Evolutionary conservation across 495 filamentous ascomycete genomes (phyloP).

Genomic region (Aspergillus leporis): DNA sequence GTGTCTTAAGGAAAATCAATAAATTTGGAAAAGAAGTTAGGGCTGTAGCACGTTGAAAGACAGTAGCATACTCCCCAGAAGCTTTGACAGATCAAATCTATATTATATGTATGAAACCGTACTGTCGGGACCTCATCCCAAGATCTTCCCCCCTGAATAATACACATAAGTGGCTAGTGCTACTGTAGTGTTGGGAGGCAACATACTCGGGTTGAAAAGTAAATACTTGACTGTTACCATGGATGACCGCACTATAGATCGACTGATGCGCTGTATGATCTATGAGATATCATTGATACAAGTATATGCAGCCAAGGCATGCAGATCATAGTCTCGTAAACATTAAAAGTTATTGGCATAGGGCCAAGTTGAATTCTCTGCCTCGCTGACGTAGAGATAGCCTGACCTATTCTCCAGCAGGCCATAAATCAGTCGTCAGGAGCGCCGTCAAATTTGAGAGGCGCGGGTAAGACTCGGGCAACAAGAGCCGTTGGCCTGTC

Average conservation of each 20-base stretch:
- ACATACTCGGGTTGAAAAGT: not conserved
- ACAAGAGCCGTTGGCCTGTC: not conserved
- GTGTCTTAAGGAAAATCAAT: not conserved
- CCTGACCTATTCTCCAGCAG: not conserved
- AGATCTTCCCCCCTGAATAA: not conserved
- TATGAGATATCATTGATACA: not conserved
- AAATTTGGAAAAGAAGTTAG: not conserved
- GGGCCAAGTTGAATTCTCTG: not conserved
- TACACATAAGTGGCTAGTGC: not conserved
- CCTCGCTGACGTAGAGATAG: not conserved
- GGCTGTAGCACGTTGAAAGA: not conserved
- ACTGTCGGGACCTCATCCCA: not conserved
- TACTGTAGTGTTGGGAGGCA: not conserved
- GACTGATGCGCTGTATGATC: not conserved
- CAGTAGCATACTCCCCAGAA: not conserved
- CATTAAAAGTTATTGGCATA: not conserved
- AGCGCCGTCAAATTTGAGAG: not conserved
- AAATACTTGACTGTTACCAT: not conserved
- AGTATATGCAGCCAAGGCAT: not conserved
- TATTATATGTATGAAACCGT: not conserved
- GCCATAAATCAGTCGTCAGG: not conserved
- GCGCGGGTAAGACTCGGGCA: not conserved
- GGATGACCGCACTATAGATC: not conserved
- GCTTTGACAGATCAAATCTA: constrained; percentile 2
- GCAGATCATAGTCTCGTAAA: not conserved